Base-by-base conservation (phyloP, 768 basidiomycete species). In the Phanerodontia chrysosporium region DNA sequence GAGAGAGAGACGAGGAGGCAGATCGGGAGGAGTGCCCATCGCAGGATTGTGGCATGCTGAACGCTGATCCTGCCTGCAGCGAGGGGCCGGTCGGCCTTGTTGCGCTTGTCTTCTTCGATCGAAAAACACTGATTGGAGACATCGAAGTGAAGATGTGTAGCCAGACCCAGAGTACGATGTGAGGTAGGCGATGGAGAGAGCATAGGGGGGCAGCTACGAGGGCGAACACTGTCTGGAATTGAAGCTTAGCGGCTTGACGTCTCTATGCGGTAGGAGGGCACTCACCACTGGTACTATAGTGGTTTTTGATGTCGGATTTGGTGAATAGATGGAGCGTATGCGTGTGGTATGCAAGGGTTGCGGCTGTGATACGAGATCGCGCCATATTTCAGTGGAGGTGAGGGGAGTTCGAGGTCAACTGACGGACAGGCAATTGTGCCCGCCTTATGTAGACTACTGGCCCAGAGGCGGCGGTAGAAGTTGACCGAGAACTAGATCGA, bases 251-350 rank as follows among this genome's bases (percentile, higher is more conserved):
- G 9, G 6, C 1, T 1, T 8, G 6, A 32, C 24, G 16, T n/a
- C n/a, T n/a, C n/a, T 18, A 27, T 30, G 9, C 22, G 28, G 22
- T 54, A 45, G 0, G 13, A 39, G 18, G 22, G 16, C 4, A 27
- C 78, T 60, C 59, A 81, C 81, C 58, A 80, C 74, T 1, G 81
- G 81, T 30, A 82, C 65, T 2, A 82, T 55, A 2, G 74, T 78
- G 0, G 80, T 80, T 56, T n/a, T 76, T 71, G 60, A 80, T 71
- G 61, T 82, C 81, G 14, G 78, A 75, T 61, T 75, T 74, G 24
- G 73, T 76, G 68, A 81, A 80, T 30, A 78, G 73, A 55, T 73
- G 76, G 7, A 57, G 22, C 1, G 63, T 66, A 36, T 24, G 29
- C 12, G 44, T 36, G 27, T 58, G 57, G 36, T 51, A 45, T 10